Evolutionary conservation across 2,329 filamentous ascomycete genomes (phyloP).

Genomic region (Phoma sp.): DNA sequence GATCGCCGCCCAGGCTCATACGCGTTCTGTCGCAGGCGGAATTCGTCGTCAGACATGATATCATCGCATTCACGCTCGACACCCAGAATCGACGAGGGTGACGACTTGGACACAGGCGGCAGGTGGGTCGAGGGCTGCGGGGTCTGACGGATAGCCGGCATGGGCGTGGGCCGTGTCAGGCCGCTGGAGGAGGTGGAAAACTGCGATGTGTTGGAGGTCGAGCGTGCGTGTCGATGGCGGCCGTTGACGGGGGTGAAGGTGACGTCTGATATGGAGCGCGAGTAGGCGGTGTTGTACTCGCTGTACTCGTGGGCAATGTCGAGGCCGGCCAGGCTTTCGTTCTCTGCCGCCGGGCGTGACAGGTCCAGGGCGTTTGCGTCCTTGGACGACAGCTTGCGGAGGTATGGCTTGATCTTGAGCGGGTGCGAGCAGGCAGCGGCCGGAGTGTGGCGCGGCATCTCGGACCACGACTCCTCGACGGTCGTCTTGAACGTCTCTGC

Average conservation of each 20-base stretch:
- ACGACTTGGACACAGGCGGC: slow-evolving; percentile 58
- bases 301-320: slow-evolving; percentile 58
- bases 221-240: slow-evolving; percentile 57
- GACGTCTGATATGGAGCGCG: slow-evolving; percentile 52
- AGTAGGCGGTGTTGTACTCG: slow-evolving; percentile 44
- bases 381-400: slow-evolving; percentile 60
- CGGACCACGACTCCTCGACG: slow-evolving; percentile 44
- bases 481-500: slow-evolving; percentile 43
- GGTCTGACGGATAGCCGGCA: slow-evolving; percentile 63
- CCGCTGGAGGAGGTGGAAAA: slow-evolving; percentile 58
- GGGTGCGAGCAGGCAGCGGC: slow-evolving; percentile 31
- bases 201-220: slow-evolving; percentile 62
- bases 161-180: slow-evolving; percentile 56
- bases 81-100: slow-evolving; percentile 57
- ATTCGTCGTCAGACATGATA: slow-evolving; percentile 56
- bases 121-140: slow-evolving; percentile 58
- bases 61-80: slow-evolving; percentile 53
- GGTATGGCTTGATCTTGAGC: slow-evolving; percentile 61
- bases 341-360: slow-evolving; percentile 61
- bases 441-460: slow-evolving; percentile 33
- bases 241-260: slow-evolving; percentile 50
- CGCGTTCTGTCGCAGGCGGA: slow-evolving; percentile 47
- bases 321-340: slow-evolving; percentile 59
- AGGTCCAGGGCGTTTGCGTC: slow-evolving; percentile 61
- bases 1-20: slow-evolving; percentile 51